A percentile compares a stretch with the other conserved stretches of the same genome.
phyloP scores from a whole-genome alignment of 2,329 filamentous ascomycete genomes.

The Celoporthe dispersa region DNA sequence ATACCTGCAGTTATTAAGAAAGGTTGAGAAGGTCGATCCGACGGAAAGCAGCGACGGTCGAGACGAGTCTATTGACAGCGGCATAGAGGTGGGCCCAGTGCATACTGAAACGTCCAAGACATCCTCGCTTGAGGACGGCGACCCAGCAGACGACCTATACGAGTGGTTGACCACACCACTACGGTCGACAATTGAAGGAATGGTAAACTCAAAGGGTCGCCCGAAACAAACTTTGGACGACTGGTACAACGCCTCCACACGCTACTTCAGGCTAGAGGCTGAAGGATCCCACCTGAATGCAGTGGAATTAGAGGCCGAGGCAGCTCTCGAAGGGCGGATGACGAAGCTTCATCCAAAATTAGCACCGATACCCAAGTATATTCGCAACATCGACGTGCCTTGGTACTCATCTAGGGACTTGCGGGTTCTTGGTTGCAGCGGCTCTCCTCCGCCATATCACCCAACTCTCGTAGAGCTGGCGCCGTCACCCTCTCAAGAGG shows the following conservation, averaged over 20 bases:
- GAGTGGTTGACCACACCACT: slow-evolving; percentile 1
- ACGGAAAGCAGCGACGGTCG: neutral
- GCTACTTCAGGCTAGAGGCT: slow-evolving; percentile 13
- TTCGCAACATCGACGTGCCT: slow-evolving; percentile 18
- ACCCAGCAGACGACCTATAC: slow-evolving; percentile 2
- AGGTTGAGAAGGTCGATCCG: neutral
- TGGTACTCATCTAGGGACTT: slow-evolving; percentile 14
- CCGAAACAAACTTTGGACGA: neutral
- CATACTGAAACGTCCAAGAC: neutral
- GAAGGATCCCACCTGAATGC: neutral
- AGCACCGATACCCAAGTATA: slow-evolving; percentile 11
- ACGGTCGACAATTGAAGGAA: neutral
- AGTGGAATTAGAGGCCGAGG: slow-evolving; percentile 5
- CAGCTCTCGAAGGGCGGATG: slow-evolving; percentile 15
- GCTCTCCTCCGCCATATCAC: slow-evolving; percentile 16
- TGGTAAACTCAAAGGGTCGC: too few species aligned
- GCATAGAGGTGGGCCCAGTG: slow-evolving; percentile 4
- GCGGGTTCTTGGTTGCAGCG: slow-evolving; percentile 4
- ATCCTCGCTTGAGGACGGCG: neutral
- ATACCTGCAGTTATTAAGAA: neutral
- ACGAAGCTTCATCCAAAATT: slow-evolving; percentile 14
- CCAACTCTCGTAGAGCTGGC: slow-evolving; percentile 8
- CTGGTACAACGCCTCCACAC: slow-evolving; percentile 15
- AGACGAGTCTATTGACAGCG: slow-evolving; percentile 19
- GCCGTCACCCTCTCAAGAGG: neutral